Evolutionary conservation across 495 filamentous ascomycete genomes (phyloP), one percentile per base, ranked within the genome.

Genomic region (Penicillium goetzii): DNA sequence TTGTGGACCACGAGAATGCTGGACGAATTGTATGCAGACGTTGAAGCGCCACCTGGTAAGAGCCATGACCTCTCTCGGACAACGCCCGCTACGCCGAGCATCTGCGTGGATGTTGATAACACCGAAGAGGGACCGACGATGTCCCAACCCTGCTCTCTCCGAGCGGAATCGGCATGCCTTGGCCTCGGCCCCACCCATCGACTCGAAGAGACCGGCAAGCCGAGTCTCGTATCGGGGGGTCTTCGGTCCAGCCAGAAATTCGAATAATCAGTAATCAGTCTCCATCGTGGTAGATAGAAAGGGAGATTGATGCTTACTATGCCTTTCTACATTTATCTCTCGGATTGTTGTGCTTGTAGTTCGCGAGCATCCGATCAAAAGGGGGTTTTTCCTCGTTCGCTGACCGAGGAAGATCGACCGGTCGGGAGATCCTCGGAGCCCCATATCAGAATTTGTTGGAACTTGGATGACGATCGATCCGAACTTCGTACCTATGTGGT

Each of bases 71-170:
- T 36, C 9, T 40, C 40, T 70, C 60, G 65, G 68, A 66, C 34
- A 60, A 61, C 14, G 19, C 53, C 60, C 65, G 59, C 6, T 33
- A 59, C 34, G 14, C 6, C 30, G 40, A 36, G 15, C 11, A 45
- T 59, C 50, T 28, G 41, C 55, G 49, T 36, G 49, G 41, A 17
- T 41, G 26, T 34, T 45, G 57, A 59, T 68, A 66, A 55, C 28
- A 12, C 63, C 69, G 69, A 69, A 54, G 56, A 71, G 41, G 53
- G 47, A 8, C 69, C 69, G 66, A 71, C 19, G 52, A 66, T n/a
- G 41, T 63, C 60, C 61, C 69, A 61, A 68, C 53, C 56, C 60
- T 51, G 41, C 43, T 67, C 52, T 60, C 45, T 40, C 64, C 64
- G 64, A 66, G 17, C 53, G 52, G 47, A 54, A n/a, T 68, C 61